Conservation (phyloP, 2,329 filamentous ascomycete genomes). For the Aspergillus cejpii region DNA sequence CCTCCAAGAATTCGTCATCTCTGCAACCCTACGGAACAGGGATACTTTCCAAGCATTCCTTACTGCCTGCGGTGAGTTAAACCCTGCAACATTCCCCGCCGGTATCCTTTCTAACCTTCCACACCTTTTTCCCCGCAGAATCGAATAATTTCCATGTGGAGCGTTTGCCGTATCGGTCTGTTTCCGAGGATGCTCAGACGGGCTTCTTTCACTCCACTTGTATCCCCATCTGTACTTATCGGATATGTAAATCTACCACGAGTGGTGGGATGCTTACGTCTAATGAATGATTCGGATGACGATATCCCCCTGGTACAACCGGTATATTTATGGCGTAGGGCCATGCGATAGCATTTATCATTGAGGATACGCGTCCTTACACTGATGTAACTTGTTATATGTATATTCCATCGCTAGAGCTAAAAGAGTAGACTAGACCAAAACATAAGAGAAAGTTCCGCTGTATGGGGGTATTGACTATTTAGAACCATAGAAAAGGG, state of each 20-base stretch:
- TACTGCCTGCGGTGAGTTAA: conserved; percentile 53
- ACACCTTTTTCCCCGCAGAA: conserved; percentile 20
- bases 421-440: too few relatives aligned
- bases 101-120: background rate
- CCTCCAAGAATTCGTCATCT: conserved; percentile 50
- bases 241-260: conserved; percentile 19
- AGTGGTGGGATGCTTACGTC: background rate
- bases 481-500: background rate
- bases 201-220: conserved; percentile 44
- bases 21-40: conserved; percentile 56
- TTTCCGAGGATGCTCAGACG: conserved; percentile 38
- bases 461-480: background rate
- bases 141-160: conserved; percentile 32
- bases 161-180: conserved; percentile 39
- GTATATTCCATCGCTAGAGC: too few relatives aligned
- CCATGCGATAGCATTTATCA: too few relatives aligned
- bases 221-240: conserved; percentile 36
- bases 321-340: too few relatives aligned
- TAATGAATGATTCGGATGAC: background rate
- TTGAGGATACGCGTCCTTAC: too few relatives aligned
- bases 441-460: background rate
- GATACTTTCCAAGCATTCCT: conserved; percentile 56
- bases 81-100: too few relatives aligned
- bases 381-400: too few relatives aligned
- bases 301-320: background rate